Evolutionary conservation across 1,284 basidiomycete species (phyloP).

Genomic region (Tylopilus sp.): DNA sequence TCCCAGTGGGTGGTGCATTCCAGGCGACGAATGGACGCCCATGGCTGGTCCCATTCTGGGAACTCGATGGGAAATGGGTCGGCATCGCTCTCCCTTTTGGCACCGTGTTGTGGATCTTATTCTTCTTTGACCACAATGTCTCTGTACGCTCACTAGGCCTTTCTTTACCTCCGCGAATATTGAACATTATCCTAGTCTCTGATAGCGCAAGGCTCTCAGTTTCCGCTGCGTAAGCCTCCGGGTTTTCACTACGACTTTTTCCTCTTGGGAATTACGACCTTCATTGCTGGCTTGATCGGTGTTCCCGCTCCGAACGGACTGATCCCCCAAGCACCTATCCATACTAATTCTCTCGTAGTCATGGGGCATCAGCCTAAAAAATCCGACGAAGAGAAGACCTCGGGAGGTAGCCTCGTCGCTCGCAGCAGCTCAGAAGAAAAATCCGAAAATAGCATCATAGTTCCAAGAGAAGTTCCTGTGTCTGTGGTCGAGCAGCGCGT

Average conservation of each 20-base stretch:
- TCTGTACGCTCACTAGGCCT: slow-evolving; percentile 60
- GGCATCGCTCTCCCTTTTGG: slow-evolving; percentile 85
- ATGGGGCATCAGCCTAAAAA: slow-evolving; percentile 67
- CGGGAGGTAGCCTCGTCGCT: neutral
- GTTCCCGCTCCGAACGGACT: slow-evolving; percentile 95
- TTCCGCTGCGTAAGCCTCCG: slow-evolving; percentile 91
- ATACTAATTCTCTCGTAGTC: slow-evolving; percentile 88
- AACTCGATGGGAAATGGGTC: slow-evolving; percentile 91
- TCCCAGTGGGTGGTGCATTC: slow-evolving; percentile 80
- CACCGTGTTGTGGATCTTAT: slow-evolving; percentile 76
- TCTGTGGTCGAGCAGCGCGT: slow-evolving; percentile 91
- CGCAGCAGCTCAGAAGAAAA: slow-evolving; percentile 36
- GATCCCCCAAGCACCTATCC: slow-evolving; percentile 97
- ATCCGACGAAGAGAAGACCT: slow-evolving; percentile 53
- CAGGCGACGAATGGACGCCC: slow-evolving; percentile 77
- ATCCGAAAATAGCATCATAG: slow-evolving; percentile 33
- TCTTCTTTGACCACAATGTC: slow-evolving; percentile 89
- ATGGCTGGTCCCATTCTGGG: slow-evolving; percentile 95
- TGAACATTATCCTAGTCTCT: slow-evolving; percentile 65
- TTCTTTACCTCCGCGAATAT: neutral
- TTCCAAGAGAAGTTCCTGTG: slow-evolving; percentile 70
- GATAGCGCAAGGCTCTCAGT: slow-evolving; percentile 94
- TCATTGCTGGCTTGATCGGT: slow-evolving; percentile 92
- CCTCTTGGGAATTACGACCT: slow-evolving; percentile 91
- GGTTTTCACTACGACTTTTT: slow-evolving; percentile 95